phyloP scores from a whole-genome alignment of 306 rosid genomes.

The Hippophae rhamnoides region DNA sequence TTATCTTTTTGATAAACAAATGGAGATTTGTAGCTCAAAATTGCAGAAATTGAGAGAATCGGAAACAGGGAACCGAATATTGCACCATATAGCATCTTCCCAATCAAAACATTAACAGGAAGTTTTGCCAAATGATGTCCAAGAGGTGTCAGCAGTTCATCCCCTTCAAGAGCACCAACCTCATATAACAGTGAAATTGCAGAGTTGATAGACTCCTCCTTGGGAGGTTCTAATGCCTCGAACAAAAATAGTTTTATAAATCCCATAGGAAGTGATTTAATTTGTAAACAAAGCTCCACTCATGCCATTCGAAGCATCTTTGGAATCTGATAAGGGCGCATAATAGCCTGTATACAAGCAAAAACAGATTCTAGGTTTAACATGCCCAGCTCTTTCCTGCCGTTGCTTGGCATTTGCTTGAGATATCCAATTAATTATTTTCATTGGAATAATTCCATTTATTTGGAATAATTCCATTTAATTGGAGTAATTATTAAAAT shows the following conservation, averaged over 20 bases:
- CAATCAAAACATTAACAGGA: conserved; percentile 90
- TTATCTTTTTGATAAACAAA: conserved; percentile 91
- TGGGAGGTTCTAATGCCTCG: conserved; percentile 86
- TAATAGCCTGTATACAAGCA: conserved; percentile 65
- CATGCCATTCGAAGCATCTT: conserved; percentile 98
- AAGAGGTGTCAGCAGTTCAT: conserved; percentile 86
- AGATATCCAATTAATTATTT: conserved; percentile 60
- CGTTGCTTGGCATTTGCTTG: conserved; percentile 96
- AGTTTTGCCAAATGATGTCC: conserved; percentile 93
- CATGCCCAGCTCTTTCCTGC: conserved; percentile 95
- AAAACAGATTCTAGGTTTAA: conserved; percentile 88
- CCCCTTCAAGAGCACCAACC: conserved; percentile 91
- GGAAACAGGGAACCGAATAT: conserved; percentile 87
- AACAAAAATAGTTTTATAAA: conserved; percentile 66
- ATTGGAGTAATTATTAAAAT: too few relatives aligned
- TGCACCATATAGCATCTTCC: conserved; percentile 92
- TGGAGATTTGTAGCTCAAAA: conserved; percentile 87
- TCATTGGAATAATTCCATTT: too few relatives aligned
- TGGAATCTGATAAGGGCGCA: conserved; percentile 95
- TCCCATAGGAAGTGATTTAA: conserved; percentile 77
- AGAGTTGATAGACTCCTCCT: conserved; percentile 71
- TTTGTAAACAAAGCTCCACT: conserved; percentile 86
- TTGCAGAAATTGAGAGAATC: conserved; percentile 81
- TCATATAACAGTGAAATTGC: conserved; percentile 77
- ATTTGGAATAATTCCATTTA: too few relatives aligned